Percentiles rank a stretch among this genome's conserved stretches.
phyloP scores from a whole-genome alignment of 139 green algal species.

The Mesostigma viride region DNA sequence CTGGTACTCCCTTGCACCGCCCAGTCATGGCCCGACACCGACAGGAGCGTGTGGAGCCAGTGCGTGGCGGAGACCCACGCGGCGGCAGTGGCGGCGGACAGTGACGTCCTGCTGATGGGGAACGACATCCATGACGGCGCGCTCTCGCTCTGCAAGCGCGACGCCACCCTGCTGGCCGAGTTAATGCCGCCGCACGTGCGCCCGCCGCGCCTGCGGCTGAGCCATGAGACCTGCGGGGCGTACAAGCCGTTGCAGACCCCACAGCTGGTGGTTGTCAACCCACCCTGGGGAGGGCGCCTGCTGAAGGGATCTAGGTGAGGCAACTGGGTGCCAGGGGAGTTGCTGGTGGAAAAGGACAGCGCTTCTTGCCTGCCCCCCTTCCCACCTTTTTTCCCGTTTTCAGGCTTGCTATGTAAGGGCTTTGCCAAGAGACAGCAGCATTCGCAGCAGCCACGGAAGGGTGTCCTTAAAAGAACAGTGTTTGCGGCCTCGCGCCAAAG shows the following conservation, averaged over 20 bases:
- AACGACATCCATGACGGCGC: slow-evolving; percentile 45
- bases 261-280: slow-evolving; percentile 67
- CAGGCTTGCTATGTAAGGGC: background rate
- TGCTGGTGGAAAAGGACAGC: background rate
- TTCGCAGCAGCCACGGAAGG: background rate
- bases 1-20: too few relatives aligned
- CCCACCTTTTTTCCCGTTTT: background rate
- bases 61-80: slow-evolving; percentile 15
- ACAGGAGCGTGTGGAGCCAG: slow-evolving; percentile 9
- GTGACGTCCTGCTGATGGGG: slow-evolving; percentile 37
- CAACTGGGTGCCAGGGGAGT: background rate
- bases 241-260: too few relatives aligned
- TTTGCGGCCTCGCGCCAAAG: background rate
- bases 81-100: background rate
- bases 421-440: background rate
- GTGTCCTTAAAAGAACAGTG: background rate
- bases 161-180: too few relatives aligned
- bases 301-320: slow-evolving; percentile 1
- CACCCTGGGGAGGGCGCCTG: slow-evolving; percentile 72
- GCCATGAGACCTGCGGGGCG: too few relatives aligned
- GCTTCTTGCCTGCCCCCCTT: background rate
- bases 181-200: too few relatives aligned
- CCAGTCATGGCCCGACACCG: slow-evolving; percentile 2
- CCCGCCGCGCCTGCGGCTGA: too few relatives aligned
- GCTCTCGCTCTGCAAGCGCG: slow-evolving; percentile 17